Percentiles rank a stretch among this genome's conserved stretches.
phyloP scores from a whole-genome alignment of 2,329 filamentous ascomycete species.

The Cryphonectria carpinicola region DNA sequence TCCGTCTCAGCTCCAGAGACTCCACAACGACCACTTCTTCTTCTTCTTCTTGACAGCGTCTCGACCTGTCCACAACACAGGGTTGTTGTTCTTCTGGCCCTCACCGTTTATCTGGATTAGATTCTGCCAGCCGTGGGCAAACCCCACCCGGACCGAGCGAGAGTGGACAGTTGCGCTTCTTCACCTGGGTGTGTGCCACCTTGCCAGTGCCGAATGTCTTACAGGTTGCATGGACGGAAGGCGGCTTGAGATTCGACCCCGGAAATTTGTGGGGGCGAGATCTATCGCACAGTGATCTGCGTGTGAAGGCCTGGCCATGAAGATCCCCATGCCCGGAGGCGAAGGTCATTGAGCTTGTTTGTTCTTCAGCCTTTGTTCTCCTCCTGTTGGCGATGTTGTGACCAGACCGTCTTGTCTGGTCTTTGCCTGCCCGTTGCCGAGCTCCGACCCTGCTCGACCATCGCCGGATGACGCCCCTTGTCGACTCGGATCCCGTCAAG shows the following conservation, averaged over 20 bases:
- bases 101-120: neutral
- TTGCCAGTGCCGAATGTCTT: constrained; percentile 9
- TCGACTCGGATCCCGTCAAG: neutral
- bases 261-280: constrained; percentile 13
- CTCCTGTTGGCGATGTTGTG: neutral
- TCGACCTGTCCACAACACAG: neutral
- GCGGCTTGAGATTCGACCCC: constrained; percentile 5
- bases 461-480: constrained; percentile 14
- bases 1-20: neutral
- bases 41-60: neutral
- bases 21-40: neutral
- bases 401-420: constrained; percentile 16
- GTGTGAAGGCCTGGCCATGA: constrained; percentile 15
- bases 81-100: neutral
- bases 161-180: constrained; percentile 14
- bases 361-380: neutral
- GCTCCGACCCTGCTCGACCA: constrained; percentile 6
- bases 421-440: constrained; percentile 5
- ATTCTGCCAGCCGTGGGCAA: neutral
- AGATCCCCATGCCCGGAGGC: constrained; percentile 1
- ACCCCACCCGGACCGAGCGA: constrained; percentile 14
- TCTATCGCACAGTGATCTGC: constrained; percentile 3
- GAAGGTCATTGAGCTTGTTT: constrained; percentile 4
- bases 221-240: constrained; percentile 15
- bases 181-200: constrained; percentile 17